phyloP scores from a whole-genome alignment of 106 monocot species.

The Dioscorea alata region DNA sequence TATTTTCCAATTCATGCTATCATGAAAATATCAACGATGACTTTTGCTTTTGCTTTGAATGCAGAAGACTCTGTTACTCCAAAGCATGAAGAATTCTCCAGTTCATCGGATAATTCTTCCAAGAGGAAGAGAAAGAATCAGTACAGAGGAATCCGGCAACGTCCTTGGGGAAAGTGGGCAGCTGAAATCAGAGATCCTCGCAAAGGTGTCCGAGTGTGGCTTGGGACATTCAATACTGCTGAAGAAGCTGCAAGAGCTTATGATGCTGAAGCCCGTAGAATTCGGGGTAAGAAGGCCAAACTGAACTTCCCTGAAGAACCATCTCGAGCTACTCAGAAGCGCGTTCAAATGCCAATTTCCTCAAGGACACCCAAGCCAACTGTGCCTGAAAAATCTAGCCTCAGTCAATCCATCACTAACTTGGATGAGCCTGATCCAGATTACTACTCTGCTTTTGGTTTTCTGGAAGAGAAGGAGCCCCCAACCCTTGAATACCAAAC shows the following conservation, averaged over 20 bases:
- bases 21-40: too few species aligned
- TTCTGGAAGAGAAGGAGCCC: conserved; percentile 9
- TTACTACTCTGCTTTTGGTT: conserved; percentile 19
- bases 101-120: conserved; percentile 18
- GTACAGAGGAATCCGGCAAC: conserved; percentile 74
- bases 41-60: not conserved
- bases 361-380: conserved; percentile 13
- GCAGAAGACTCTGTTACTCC: conserved; percentile 15
- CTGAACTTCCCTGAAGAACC: conserved; percentile 65
- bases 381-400: conserved; percentile 7
- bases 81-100: conserved; percentile 18
- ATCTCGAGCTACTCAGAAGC: conserved; percentile 10
- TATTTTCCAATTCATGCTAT: too few species aligned
- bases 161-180: conserved; percentile 90
- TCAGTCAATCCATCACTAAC: not conserved
- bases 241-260: conserved; percentile 88
- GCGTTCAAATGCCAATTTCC: not conserved
- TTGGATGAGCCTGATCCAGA: conserved; percentile 1
- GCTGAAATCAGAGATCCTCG: conserved; percentile 83
- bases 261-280: conserved; percentile 66
- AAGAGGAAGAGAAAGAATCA: conserved; percentile 72
- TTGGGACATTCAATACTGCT: conserved; percentile 79
- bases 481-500: conserved; percentile 3
- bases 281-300: conserved; percentile 80
- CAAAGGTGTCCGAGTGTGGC: conserved; percentile 86